These are phyloP conservation scores for Stygiomarasmius scandens DNA, from an alignment of 1,284 basidiomycete genomes.

Conservation along the genomic window DNA sequence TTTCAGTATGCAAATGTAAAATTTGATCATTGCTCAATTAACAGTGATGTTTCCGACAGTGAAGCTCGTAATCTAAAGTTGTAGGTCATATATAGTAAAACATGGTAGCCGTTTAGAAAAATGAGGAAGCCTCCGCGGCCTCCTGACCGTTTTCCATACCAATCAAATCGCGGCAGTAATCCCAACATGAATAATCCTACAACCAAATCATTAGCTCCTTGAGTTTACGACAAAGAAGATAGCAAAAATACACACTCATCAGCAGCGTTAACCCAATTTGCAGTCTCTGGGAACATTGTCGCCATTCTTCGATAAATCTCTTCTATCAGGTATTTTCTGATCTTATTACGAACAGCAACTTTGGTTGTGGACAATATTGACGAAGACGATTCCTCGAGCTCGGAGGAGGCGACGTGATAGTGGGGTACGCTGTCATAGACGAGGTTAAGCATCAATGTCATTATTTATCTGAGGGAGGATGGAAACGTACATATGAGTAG, in stretches of 20 bases:
- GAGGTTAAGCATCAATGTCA: neutral
- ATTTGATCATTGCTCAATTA: no score
- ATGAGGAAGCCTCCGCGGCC: no score
- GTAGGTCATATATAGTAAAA: no score
- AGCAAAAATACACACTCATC: constrained; percentile 55
- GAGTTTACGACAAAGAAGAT: no score
- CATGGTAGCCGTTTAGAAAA: no score
- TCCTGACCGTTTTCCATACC: no score
- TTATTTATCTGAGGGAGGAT: neutral
- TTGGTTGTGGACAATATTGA: constrained; percentile 23
- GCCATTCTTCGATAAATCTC: constrained; percentile 46
- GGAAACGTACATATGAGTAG: constrained; percentile 57
- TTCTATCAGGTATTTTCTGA: constrained; percentile 53
- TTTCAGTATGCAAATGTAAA: no score
- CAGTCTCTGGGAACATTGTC: constrained; percentile 57
- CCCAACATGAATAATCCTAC: no score
- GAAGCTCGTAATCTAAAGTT: no score
- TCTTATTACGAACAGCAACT: constrained; percentile 36
- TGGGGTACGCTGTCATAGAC: constrained; percentile 54
- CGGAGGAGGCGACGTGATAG: constrained; percentile 45
- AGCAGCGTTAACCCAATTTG: constrained; percentile 51
- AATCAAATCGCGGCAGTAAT: no score
- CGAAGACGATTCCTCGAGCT: constrained; percentile 32
- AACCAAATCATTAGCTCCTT: no score
- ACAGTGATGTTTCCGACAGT: no score